Percentiles rank a stretch among this genome's conserved stretches.
These are phyloP conservation scores for Galerina sulciceps DNA, from an alignment of 768 basidiomycete species.

Conservation along the genomic window DNA sequence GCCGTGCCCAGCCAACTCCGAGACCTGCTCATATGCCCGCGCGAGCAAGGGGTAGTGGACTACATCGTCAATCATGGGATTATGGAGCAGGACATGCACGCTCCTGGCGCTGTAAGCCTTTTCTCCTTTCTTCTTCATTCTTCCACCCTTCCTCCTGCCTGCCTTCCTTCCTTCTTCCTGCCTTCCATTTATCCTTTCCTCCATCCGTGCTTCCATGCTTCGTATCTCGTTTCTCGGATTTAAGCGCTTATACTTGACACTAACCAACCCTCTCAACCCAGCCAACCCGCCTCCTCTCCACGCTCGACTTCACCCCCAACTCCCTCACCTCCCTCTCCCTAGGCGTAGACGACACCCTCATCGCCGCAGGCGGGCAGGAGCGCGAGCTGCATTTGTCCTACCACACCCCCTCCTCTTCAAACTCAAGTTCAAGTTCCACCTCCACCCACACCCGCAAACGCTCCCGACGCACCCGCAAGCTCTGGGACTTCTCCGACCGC, in stretches of 20 bases:
- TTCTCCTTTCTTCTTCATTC: neutral
- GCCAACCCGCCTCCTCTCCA: conserved; percentile 52
- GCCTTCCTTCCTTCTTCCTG: too few relatives aligned
- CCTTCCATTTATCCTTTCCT: too few relatives aligned
- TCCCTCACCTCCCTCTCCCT: conserved; percentile 62
- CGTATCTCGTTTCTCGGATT: neutral
- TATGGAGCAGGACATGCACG: conserved; percentile 58
- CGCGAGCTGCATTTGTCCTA: conserved; percentile 71
- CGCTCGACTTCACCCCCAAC: conserved; percentile 64
- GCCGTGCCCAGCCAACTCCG: conserved; percentile 61
- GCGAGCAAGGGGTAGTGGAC: conserved; percentile 64
- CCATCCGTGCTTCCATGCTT: too few relatives aligned
- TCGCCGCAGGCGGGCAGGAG: conserved; percentile 79
- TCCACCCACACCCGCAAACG: neutral
- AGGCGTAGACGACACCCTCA: conserved; percentile 56
- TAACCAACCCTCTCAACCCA: conserved; percentile 20
- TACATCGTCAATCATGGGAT: conserved; percentile 57
- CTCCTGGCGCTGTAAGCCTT: conserved; percentile 22
- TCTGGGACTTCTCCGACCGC: conserved; percentile 62
- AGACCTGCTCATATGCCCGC: conserved; percentile 76
- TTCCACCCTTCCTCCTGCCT: too few relatives aligned
- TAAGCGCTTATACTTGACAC: neutral
- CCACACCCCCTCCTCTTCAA: conserved; percentile 38
- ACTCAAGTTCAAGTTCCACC: conserved; percentile 21
- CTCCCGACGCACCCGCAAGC: conserved; percentile 23